These are phyloP conservation scores for Saururus chinensis DNA, from an alignment of 164 flowering plant genomes.

Conservation along the genomic window DNA sequence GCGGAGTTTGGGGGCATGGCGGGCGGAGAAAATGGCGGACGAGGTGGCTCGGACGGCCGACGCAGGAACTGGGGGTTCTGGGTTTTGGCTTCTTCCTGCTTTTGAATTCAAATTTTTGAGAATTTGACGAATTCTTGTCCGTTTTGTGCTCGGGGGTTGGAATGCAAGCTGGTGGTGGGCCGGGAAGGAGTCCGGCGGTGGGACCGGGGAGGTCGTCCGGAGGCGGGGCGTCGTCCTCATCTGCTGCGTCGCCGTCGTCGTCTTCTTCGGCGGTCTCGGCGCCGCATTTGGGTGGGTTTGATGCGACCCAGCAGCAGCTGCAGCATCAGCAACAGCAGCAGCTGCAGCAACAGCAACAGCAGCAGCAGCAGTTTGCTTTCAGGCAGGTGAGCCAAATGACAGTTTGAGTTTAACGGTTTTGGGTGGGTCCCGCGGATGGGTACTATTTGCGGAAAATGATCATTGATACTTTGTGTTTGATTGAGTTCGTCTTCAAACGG, in stretches of 20 bases:
- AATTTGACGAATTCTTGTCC: conserved; percentile 1
- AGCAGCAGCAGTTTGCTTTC: conserved; percentile 19
- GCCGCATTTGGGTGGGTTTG: conserved; percentile 53
- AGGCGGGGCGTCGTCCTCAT: conserved; percentile 44
- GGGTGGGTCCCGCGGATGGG: neutral
- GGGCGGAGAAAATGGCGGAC: neutral
- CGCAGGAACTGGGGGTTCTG: neutral
- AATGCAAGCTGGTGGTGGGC: conserved; percentile 72
- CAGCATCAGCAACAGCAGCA: conserved; percentile 33
- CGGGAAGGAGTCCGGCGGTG: conserved; percentile 44
- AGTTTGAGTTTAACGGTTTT: neutral
- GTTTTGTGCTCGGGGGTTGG: conserved; percentile 6
- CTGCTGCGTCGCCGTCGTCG: conserved; percentile 71
- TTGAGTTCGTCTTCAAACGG: no score
- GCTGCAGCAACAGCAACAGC: conserved; percentile 19
- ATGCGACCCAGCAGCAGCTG: conserved; percentile 49
- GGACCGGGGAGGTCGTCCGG: conserved; percentile 22
- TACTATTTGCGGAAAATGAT: neutral
- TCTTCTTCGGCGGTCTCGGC: conserved; percentile 74
- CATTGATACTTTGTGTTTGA: no score
- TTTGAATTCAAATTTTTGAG: conserved; percentile 1
- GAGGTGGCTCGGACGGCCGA: neutral
- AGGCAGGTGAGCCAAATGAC: conserved; percentile 16
- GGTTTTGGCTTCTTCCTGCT: neutral
- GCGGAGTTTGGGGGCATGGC: neutral